Evolutionary conservation across 1,139 yeast species (phyloP).

Genomic region (Pneumocystis wakefieldiae): DNA sequence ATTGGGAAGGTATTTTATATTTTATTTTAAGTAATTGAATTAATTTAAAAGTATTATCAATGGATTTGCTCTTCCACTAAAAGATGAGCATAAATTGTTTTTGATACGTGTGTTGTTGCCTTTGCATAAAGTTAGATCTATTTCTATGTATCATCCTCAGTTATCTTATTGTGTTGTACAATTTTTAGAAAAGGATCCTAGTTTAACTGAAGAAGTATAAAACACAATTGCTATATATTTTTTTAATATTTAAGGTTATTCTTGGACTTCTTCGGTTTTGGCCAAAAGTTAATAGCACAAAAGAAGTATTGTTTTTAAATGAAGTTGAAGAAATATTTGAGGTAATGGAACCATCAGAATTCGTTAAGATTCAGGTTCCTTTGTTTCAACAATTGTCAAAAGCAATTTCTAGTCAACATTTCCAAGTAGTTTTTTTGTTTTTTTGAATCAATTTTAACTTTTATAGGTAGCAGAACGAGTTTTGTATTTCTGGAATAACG

Average conservation of each 20-base stretch:
- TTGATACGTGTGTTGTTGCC: conserved; percentile 81
- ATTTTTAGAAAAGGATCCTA: conserved; percentile 84
- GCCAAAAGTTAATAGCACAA: conserved; percentile 93
- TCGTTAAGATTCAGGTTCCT: conserved; percentile 82
- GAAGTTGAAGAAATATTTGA: conserved; percentile 95
- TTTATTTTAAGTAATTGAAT: background rate
- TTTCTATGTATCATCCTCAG: conserved; percentile 88
- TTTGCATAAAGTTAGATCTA: conserved; percentile 76
- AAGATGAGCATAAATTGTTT: conserved; percentile 91
- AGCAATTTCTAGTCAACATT: conserved; percentile 89
- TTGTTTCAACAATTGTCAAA: conserved; percentile 84
- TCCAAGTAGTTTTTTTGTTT: conserved; percentile 39
- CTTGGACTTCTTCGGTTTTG: conserved; percentile 86
- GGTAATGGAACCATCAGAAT: conserved; percentile 87
- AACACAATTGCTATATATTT: background rate
- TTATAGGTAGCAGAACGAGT: conserved; percentile 64
- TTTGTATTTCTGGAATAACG: conserved; percentile 86
- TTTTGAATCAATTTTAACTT: background rate
- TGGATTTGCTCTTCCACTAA: conserved; percentile 93
- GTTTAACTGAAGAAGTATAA: conserved; percentile 67
- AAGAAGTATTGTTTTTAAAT: conserved; percentile 88
- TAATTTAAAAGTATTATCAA: conserved; percentile 44
- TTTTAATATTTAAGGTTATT: conserved; percentile 28
- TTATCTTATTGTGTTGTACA: conserved; percentile 94
- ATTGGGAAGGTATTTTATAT: conserved; percentile 45